Evolutionary conservation across 208 protist species (phyloP).

Genomic region (Wallacemonas sp.): DNA sequence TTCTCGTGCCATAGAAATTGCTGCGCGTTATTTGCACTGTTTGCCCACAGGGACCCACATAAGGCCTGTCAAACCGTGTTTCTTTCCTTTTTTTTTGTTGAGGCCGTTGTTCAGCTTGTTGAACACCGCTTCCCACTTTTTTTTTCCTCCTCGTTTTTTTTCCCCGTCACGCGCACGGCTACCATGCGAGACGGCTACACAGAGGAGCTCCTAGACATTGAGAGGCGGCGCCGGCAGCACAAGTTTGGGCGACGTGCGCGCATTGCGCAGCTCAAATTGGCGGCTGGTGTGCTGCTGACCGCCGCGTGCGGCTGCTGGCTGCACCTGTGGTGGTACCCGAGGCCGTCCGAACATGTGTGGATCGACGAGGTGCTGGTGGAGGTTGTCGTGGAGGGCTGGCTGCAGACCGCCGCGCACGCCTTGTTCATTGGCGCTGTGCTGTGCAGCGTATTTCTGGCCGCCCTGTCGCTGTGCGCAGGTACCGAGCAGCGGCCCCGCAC

Average conservation of each 20-base stretch:
- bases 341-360: slow-evolving; percentile 43
- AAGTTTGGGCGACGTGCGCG: slow-evolving; percentile 28
- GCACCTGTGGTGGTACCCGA: slow-evolving; percentile 36
- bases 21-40: no score
- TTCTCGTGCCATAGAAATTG: no score
- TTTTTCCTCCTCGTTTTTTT: no score
- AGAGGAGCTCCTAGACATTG: slow-evolving; percentile 37
- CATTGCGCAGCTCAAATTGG: slow-evolving; percentile 28
- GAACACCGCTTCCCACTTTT: background rate
- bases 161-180: no score
- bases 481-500: background rate
- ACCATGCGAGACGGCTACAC: slow-evolving; percentile 38
- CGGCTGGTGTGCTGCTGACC: slow-evolving; percentile 13
- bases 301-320: slow-evolving; percentile 19
- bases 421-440: slow-evolving; percentile 23
- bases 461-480: slow-evolving; percentile 23
- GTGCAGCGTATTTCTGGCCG: slow-evolving; percentile 25
- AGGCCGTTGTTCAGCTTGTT: background rate
- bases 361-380: slow-evolving; percentile 80
- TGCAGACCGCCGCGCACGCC: slow-evolving; percentile 15
- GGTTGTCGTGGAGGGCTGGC: slow-evolving; percentile 56
- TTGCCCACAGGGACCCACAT: no score
- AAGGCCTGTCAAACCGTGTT: no score
- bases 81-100: slow-evolving; percentile 12
- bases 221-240: slow-evolving; percentile 22